These are phyloP conservation scores for Populus ilicifolia DNA, from an alignment of 345 rosid genomes.

Conservation along the genomic window DNA sequence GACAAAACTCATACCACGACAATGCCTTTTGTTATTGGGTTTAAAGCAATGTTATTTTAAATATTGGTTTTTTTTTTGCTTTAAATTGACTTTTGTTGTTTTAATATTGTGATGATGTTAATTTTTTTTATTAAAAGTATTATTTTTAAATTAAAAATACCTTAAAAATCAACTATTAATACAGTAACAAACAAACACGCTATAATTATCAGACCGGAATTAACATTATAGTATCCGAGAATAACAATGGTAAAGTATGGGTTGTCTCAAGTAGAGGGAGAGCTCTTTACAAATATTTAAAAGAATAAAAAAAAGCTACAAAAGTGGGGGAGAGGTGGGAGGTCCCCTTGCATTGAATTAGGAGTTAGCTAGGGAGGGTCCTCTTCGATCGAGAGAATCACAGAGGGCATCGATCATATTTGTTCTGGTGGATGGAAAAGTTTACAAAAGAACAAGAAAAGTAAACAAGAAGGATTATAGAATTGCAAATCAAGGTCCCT, in stretches of 20 bases:
- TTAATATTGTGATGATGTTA: too few species aligned
- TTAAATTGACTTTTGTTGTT: too few species aligned
- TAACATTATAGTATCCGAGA: neutral
- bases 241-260: neutral
- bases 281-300: neutral
- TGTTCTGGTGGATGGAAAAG: neutral
- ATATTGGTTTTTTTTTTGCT: too few species aligned
- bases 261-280: neutral
- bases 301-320: too few species aligned
- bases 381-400: neutral
- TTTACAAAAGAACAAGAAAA: neutral
- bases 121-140: too few species aligned
- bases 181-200: too few species aligned
- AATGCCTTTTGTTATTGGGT: too few species aligned
- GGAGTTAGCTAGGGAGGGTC: conserved; percentile 2
- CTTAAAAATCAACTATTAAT: too few species aligned
- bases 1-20: too few species aligned
- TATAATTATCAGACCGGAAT: neutral
- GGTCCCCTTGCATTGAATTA: conserved; percentile 15
- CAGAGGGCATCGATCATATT: neutral
- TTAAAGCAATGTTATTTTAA: too few species aligned
- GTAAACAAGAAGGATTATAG: neutral
- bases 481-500: neutral
- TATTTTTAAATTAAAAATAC: too few species aligned
- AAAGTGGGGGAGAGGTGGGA: neutral